These are phyloP conservation scores for Plantago lanceolata DNA, from an alignment of 305 asterid genomes.

Conservation along the genomic window DNA sequence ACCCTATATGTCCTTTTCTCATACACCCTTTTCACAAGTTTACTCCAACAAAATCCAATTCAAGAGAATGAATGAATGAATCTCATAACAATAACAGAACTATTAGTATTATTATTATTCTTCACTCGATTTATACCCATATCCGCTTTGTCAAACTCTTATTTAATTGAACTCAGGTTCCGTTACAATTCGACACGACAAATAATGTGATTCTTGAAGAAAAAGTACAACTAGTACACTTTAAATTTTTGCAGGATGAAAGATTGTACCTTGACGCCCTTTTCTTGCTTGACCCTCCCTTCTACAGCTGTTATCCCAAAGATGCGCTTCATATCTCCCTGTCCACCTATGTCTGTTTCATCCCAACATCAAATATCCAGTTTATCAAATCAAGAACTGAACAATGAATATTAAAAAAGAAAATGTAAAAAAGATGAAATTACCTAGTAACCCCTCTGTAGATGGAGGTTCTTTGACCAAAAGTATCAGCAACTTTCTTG, in stretches of 20 bases:
- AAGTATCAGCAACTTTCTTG: conserved; percentile 71
- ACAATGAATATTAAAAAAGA: background rate
- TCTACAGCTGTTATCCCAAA: conserved; percentile 99
- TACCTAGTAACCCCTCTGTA: conserved; percentile 97
- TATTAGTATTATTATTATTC: background rate
- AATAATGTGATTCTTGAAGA: background rate
- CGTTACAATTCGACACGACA: no score
- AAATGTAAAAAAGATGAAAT: background rate
- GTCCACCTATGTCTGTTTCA: conserved; percentile 92
- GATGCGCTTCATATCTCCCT: conserved; percentile 99
- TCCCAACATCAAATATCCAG: conserved; percentile 1
- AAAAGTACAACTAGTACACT: conserved; percentile 29
- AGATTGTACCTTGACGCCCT: conserved; percentile 94
- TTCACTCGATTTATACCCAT: no score
- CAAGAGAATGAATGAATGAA: background rate
- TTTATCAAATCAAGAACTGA: background rate
- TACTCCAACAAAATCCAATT: background rate
- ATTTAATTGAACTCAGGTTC: no score
- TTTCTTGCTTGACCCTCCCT: conserved; percentile 98
- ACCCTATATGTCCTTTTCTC: background rate
- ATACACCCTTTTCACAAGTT: conserved; percentile 2
- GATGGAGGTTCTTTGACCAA: conserved; percentile 89
- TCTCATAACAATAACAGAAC: background rate
- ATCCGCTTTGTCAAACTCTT: no score
- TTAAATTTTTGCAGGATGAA: background rate